Evolutionary conservation across 2,329 filamentous ascomycete species (phyloP).

Genomic region (Pyricularia sp.): DNA sequence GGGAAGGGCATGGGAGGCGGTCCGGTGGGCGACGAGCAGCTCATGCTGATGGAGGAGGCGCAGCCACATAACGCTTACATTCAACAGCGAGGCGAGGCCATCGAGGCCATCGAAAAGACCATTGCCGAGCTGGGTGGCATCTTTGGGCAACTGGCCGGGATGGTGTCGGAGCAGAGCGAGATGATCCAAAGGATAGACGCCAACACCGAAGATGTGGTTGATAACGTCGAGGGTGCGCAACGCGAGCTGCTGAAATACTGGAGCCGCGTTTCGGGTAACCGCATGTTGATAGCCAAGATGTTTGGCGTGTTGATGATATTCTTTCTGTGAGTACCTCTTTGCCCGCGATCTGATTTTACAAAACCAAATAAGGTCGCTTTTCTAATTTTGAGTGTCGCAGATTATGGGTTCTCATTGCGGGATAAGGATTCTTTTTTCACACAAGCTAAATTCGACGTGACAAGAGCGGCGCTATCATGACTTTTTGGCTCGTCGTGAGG

Average conservation of each 20-base stretch:
- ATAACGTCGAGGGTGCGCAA: conserved; percentile 96
- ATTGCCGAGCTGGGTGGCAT: conserved; percentile 74
- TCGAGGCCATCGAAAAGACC: conserved; percentile 92
- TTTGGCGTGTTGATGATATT: conserved; percentile 92
- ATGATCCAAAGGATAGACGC: conserved; percentile 54
- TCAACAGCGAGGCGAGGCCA: conserved; percentile 86
- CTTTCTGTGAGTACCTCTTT: conserved; percentile 48
- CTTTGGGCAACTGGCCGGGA: conserved; percentile 62
- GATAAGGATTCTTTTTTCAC: conserved; percentile 21
- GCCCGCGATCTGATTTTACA: background rate
- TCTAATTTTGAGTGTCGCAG: conserved; percentile 21
- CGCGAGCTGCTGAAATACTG: conserved; percentile 95
- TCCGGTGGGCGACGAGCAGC: conserved; percentile 70
- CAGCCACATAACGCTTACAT: conserved; percentile 82
- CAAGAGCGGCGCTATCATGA: background rate
- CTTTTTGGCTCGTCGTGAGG: background rate
- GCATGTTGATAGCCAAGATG: conserved; percentile 88
- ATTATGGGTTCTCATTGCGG: conserved; percentile 60
- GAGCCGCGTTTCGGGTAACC: conserved; percentile 85
- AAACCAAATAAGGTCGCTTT: background rate
- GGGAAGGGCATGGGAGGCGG: conserved; percentile 20
- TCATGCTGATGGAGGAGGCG: conserved; percentile 90
- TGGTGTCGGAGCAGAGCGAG: conserved; percentile 96
- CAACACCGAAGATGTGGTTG: conserved; percentile 84
- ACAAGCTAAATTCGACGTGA: background rate